Evolutionary conservation across 345 rosid species (phyloP).

Genomic region (Euclidium syriacum): DNA sequence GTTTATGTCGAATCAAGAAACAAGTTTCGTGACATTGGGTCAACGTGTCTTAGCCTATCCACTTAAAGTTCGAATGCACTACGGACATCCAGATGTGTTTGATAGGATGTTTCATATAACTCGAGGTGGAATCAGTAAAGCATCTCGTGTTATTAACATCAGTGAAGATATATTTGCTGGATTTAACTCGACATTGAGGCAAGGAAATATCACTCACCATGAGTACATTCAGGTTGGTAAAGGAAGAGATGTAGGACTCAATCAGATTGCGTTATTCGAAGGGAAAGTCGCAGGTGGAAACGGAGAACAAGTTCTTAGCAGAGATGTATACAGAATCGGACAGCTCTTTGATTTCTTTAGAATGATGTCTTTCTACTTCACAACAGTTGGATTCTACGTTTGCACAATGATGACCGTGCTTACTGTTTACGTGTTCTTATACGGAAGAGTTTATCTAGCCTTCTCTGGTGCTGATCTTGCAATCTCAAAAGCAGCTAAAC

Average conservation of each 20-base stretch:
- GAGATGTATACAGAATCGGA: conserved; percentile 93
- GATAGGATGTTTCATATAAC: conserved; percentile 91
- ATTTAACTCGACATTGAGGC: conserved; percentile 95
- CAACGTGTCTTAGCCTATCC: conserved; percentile 93
- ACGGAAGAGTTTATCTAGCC: conserved; percentile 95
- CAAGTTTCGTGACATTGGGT: conserved; percentile 96
- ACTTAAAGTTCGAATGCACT: conserved; percentile 97
- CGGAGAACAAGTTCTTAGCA: conserved; percentile 97
- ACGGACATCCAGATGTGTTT: conserved; percentile 99
- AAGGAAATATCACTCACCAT: conserved; percentile 95
- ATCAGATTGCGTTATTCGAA: conserved; percentile 97
- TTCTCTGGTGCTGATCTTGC: conserved; percentile 84
- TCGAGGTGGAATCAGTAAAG: conserved; percentile 98
- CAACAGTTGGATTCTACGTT: conserved; percentile 92
- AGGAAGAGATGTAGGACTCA: conserved; percentile 98
- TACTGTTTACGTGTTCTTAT: conserved; percentile 78
- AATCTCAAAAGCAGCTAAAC: conserved; percentile 48
- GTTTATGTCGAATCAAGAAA: conserved; percentile 99
- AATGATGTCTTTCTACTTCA: conserved; percentile 95
- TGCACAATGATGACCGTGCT: conserved; percentile 99
- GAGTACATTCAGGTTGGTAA: conserved; percentile 99
- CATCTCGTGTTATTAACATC: conserved; percentile 92
- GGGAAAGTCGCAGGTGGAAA: conserved; percentile 99
- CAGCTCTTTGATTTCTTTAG: conserved; percentile 98
- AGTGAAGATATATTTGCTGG: conserved; percentile 99